phyloP scores from a whole-genome alignment of 1,284 basidiomycete genomes.

The Papiliotrema fonsecae region DNA sequence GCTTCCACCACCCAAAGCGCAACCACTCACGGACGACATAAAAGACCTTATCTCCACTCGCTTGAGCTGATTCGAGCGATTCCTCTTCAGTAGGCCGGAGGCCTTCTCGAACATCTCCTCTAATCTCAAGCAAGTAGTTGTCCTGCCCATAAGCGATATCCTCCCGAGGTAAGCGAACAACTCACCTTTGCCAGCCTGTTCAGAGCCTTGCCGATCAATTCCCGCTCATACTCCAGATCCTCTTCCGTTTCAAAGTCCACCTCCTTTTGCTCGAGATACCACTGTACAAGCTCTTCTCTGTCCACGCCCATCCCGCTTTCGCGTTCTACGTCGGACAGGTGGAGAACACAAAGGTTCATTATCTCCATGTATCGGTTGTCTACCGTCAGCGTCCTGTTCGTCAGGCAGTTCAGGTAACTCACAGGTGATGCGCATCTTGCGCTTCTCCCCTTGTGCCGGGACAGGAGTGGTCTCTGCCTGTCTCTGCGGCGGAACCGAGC shows the following conservation, averaged over 20 bases:
- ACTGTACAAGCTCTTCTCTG: slow-evolving; percentile 85
- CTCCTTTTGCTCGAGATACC: slow-evolving; percentile 92
- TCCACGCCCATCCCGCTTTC: slow-evolving; percentile 73
- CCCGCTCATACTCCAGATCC: slow-evolving; percentile 86
- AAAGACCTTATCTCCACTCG: slow-evolving; percentile 33
- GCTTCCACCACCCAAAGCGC: background rate
- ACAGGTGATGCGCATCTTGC: slow-evolving; percentile 79
- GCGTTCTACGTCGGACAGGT: slow-evolving; percentile 73
- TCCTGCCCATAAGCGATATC: slow-evolving; percentile 55
- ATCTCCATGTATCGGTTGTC: slow-evolving; percentile 89
- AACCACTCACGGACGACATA: slow-evolving; percentile 45
- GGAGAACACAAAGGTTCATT: slow-evolving; percentile 74
- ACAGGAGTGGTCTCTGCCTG: slow-evolving; percentile 24
- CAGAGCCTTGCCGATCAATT: slow-evolving; percentile 83
- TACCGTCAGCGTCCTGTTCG: slow-evolving; percentile 11
- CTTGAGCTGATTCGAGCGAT: slow-evolving; percentile 16
- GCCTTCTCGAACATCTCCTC: slow-evolving; percentile 73
- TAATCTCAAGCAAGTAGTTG: slow-evolving; percentile 75
- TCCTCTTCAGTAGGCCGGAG: slow-evolving; percentile 55
- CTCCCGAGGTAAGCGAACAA: background rate
- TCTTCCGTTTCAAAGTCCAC: slow-evolving; percentile 75
- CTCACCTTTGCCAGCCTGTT: slow-evolving; percentile 82
- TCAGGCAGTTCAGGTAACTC: slow-evolving; percentile 11
- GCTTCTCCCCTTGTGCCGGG: slow-evolving; percentile 52
- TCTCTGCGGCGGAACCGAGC: slow-evolving; percentile 52